Conservation (phyloP, 345 rosid species). For the Anacardium occidentale region DNA sequence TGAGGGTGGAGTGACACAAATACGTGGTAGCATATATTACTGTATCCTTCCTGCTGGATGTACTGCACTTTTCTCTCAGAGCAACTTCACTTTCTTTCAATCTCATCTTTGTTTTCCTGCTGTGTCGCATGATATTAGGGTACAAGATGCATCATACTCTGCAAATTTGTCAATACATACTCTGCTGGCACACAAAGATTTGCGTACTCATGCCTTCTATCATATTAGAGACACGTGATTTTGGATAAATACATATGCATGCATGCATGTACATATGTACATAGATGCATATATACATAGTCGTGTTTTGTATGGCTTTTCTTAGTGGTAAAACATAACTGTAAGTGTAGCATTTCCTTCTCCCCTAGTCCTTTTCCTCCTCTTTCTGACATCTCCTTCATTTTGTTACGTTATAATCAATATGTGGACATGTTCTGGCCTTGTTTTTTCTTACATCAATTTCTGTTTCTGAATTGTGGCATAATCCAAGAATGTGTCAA, state of each 20-base stretch:
- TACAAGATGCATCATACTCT: neutral
- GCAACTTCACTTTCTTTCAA: conserved; percentile 16
- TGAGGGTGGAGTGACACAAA: conserved; percentile 92
- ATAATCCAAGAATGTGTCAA: neutral
- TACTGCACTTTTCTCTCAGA: conserved; percentile 35
- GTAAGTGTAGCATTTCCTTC: neutral
- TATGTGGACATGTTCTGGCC: conserved; percentile 8
- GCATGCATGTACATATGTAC: neutral
- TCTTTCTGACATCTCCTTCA: neutral
- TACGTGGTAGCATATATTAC: conserved; percentile 97
- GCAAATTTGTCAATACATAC: neutral
- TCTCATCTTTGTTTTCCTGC: neutral
- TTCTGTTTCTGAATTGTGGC: neutral
- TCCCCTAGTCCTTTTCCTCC: neutral
- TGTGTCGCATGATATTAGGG: conserved; percentile 6
- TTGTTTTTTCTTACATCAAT: neutral
- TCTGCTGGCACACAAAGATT: neutral
- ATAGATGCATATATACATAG: neutral
- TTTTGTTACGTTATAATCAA: neutral
- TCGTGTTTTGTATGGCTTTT: neutral
- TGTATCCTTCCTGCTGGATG: conserved; percentile 98
- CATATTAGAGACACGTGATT: no score
- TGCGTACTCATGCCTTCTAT: neutral
- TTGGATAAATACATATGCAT: neutral
- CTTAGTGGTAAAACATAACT: neutral